Base-by-base conservation (phyloP, 306 rosid species). In the Sicyos edulis region DNA sequence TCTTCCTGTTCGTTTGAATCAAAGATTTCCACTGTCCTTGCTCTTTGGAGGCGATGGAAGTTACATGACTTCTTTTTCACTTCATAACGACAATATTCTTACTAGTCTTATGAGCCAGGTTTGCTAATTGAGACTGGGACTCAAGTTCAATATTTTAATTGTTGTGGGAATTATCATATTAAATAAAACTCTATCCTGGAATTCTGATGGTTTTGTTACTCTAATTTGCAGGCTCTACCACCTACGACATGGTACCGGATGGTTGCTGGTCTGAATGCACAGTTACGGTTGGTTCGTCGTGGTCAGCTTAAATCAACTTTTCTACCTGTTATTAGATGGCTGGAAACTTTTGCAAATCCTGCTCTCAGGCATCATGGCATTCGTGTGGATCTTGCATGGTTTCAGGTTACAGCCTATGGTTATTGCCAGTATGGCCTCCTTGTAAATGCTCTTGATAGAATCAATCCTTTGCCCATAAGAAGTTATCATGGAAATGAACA, bases 71-170 rank as follows among this genome's bases (percentile, higher is more conserved):
- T 90, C 99, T 80, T 95, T 89, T 85, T 72, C 86, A 71, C 96
- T 91, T 78, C 82, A 86, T 83, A 91, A 87, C 34, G 99, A 95
- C 83, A 91, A 91, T 75, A 86, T 95, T 80, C 84, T 95, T 76
- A 91, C 99, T 24, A 95, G 95, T 78, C 99, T 95, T 73, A 91
- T 91, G 95, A 88, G 96, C 74, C 99, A 95, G 99, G 99, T 95
- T 76, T 82, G 96, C 75, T 77, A 60, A 76, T 75, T 40, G 62
- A 69, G 71, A 73, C 74, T 19, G 64, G 69, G 45, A 62, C 74
- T 59, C 70, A 54, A 61, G 32, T 19, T 70, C 11, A 34, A 78
- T 13, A 63, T 54, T 34, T 55, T 3, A 68, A 2, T 20, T 50
- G 10, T 63, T 37, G 22, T 29, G 63, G 20, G n/a, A 20, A 50